These are phyloP conservation scores for Wickerhamiella spandovensis DNA, from an alignment of 805 yeast genomes.

Conservation along the genomic window DNA sequence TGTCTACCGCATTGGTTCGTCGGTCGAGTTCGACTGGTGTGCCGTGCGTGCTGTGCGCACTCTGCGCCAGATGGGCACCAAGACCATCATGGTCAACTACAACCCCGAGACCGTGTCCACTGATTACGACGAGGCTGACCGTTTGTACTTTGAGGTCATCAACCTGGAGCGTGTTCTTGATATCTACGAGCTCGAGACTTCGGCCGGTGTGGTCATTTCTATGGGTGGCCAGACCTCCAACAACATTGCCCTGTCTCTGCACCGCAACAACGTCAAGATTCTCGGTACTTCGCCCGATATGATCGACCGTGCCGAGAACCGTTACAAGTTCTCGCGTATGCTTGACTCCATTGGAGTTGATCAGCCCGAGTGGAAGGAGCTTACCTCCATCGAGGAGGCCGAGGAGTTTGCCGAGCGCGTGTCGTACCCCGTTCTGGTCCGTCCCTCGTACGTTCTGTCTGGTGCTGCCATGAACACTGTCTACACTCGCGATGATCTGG, in stretches of 20 bases:
- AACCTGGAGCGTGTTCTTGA: conserved; percentile 89
- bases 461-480: conserved; percentile 99
- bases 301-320: conserved; percentile 96
- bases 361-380: conserved; percentile 98
- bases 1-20: conserved; percentile 96
- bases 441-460: conserved; percentile 93
- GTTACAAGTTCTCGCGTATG: conserved; percentile 96
- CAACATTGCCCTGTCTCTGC: conserved; percentile 84
- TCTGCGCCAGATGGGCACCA: conserved; percentile 67
- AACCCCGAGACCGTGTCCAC: conserved; percentile 99
- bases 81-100: conserved; percentile 94
- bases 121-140: conserved; percentile 95
- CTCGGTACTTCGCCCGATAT: conserved; percentile 95
- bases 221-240: conserved; percentile 99
- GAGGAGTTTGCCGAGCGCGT: conserved; percentile 83
- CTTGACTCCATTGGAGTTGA: conserved; percentile 92
- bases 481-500: conserved; percentile 77
- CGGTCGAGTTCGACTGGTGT: conserved; percentile 99
- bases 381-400: conserved; percentile 86
- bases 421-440: conserved; percentile 85
- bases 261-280: conserved; percentile 88
- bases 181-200: conserved; percentile 82
- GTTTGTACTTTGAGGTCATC: conserved; percentile 90
- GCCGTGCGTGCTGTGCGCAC: conserved; percentile 96
- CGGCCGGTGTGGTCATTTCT: conserved; percentile 84